Evolutionary conservation across 306 rosid species (phyloP).

Genomic region (Coriaria nepalensis): DNA sequence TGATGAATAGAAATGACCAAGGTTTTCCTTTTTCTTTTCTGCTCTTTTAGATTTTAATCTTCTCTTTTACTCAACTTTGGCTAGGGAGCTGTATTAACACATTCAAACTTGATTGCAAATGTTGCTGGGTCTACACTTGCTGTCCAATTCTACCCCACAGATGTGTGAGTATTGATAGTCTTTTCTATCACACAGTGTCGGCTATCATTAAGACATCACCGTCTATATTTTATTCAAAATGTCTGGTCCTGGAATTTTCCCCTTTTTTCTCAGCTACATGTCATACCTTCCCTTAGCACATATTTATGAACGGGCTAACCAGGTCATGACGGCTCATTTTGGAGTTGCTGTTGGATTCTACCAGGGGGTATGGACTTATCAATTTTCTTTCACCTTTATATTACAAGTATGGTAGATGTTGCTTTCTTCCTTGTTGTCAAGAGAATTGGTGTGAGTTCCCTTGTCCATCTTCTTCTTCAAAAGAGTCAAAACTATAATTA

Average conservation of each 20-base stretch:
- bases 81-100: slow-evolving; percentile 88
- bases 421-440: slow-evolving; percentile 6
- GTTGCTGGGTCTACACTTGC: slow-evolving; percentile 54
- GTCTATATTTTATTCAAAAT: slow-evolving; percentile 6
- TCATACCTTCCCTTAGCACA: slow-evolving; percentile 98
- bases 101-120: slow-evolving; percentile 76
- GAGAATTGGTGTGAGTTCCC: too few species aligned
- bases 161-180: slow-evolving; percentile 54
- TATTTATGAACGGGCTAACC: slow-evolving; percentile 90
- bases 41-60: too few species aligned
- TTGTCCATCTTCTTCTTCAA: too few species aligned
- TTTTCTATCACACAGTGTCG: slow-evolving; percentile 4
- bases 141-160: slow-evolving; percentile 56
- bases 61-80: slow-evolving; percentile 24
- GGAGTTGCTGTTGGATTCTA: slow-evolving; percentile 94
- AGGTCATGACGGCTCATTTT: slow-evolving; percentile 43
- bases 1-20: slow-evolving; percentile 5
- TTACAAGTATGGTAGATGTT: too few species aligned
- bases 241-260: slow-evolving; percentile 19
- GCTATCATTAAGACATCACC: not conserved
- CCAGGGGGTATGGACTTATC: slow-evolving; percentile 72
- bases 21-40: slow-evolving; percentile 9
- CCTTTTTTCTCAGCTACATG: slow-evolving; percentile 54
- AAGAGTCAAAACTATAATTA: too few species aligned
- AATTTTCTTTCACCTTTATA: too few species aligned